phyloP scores from a whole-genome alignment of 2,329 filamentous ascomycete genomes.

The Nothophaeocryptopus gaeumannii region DNA sequence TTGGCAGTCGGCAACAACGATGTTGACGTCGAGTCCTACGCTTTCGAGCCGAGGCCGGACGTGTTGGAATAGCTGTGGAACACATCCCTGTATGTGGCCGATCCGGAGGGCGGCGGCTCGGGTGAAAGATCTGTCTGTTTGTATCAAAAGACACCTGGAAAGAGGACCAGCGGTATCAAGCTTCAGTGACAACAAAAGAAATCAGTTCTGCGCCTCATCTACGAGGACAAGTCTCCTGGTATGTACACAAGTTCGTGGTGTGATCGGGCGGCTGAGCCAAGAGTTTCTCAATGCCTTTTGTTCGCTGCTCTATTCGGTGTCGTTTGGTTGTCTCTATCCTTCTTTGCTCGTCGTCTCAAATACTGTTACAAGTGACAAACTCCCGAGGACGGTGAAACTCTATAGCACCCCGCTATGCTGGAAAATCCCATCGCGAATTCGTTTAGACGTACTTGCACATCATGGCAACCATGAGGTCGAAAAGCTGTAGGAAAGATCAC shows the following conservation, averaged over 20 bases:
- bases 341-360: constrained; percentile 18
- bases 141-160: too few species aligned
- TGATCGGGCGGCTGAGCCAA: not conserved
- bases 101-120: too few species aligned
- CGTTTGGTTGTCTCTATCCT: constrained; percentile 20
- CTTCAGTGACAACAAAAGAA: not conserved
- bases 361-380: constrained; percentile 25
- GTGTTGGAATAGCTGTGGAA: too few species aligned
- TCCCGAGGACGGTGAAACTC: constrained; percentile 4
- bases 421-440: constrained; percentile 11
- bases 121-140: too few species aligned
- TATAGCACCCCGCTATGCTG: constrained; percentile 17
- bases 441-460: constrained; percentile 66
- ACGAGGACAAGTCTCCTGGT: constrained; percentile 1
- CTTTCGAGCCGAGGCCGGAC: too few species aligned
- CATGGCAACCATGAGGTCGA: constrained; percentile 89
- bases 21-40: too few species aligned
- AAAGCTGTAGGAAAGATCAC: constrained; percentile 47
- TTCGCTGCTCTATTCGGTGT: not conserved
- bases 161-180: too few species aligned
- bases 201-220: not conserved
- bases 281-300: too few species aligned
- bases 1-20: too few species aligned
- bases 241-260: not conserved
- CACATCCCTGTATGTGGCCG: too few species aligned